Percentiles rank a stretch among this genome's conserved stretches.
These are phyloP conservation scores for Pseudogymnoascus sp. DNA, from an alignment of 2,329 filamentous ascomycete species.

Conservation along the genomic window DNA sequence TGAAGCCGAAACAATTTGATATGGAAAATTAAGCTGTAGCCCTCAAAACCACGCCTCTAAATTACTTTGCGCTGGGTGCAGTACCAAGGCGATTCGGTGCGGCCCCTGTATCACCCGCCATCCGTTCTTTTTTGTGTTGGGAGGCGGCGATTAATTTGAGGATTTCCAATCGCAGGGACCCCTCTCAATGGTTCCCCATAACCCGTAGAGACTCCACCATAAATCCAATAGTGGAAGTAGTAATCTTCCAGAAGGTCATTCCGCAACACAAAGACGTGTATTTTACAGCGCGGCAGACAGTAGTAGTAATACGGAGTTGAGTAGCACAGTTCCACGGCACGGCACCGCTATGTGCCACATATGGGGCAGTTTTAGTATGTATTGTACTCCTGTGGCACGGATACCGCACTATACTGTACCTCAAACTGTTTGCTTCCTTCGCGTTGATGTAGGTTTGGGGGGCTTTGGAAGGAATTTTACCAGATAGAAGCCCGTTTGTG, in stretches of 20 bases:
- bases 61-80: background rate
- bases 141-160: constrained; percentile 6
- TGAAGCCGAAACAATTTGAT: background rate
- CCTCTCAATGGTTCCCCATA: background rate
- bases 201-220: background rate
- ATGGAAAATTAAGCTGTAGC: background rate
- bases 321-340: background rate
- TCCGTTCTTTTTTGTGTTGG: background rate
- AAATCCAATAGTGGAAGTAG: constrained; percentile 6
- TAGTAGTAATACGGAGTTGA: background rate
- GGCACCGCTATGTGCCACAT: background rate
- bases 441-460: background rate
- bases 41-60: background rate
- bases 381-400: background rate
- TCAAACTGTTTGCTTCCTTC: background rate
- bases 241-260: constrained; percentile 7
- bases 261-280: background rate
- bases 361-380: background rate
- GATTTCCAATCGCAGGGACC: background rate
- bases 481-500: background rate
- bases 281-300: background rate
- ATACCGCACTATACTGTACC: background rate
- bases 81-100: background rate
- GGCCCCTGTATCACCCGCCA: background rate
- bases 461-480: background rate